Evolutionary conservation across 148 eudicot species (phyloP).

Genomic region (Simmondsia chinensis): DNA sequence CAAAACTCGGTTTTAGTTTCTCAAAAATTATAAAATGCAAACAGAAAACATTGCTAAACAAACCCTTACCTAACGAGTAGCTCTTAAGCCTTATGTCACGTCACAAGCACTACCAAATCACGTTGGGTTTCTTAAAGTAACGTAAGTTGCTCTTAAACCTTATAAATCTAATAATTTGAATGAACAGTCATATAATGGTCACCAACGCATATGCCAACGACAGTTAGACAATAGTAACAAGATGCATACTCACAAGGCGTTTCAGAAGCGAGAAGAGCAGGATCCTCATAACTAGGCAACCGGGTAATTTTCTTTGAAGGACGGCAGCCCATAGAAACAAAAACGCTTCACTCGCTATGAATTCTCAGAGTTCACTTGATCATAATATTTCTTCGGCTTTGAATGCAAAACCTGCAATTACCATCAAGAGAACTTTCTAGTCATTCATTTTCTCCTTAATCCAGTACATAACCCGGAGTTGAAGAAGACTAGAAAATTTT

Average conservation of each 20-base stretch:
- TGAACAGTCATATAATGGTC: neutral
- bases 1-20: too few relatives aligned
- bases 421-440: too few relatives aligned
- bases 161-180: neutral
- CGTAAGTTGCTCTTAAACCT: too few relatives aligned
- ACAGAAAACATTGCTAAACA: too few relatives aligned
- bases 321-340: slow-evolving; percentile 65
- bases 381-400: slow-evolving; percentile 2
- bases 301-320: slow-evolving; percentile 40
- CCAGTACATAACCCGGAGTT: too few relatives aligned
- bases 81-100: too few relatives aligned
- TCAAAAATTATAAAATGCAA: too few relatives aligned
- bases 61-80: too few relatives aligned
- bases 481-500: too few relatives aligned
- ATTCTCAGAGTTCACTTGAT: slow-evolving; percentile 2
- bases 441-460: too few relatives aligned
- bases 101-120: too few relatives aligned
- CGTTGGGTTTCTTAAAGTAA: too few relatives aligned
- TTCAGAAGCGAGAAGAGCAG: slow-evolving; percentile 62
- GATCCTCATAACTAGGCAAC: slow-evolving; percentile 82
- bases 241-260: slow-evolving; percentile 67
- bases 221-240: neutral
- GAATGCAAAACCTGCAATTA: slow-evolving; percentile 5
- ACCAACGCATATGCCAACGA: neutral
- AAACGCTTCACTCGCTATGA: slow-evolving; percentile 3